Evolutionary conservation across 257 asterid genomes (phyloP).

Genomic region (Capsicum baccatum): DNA sequence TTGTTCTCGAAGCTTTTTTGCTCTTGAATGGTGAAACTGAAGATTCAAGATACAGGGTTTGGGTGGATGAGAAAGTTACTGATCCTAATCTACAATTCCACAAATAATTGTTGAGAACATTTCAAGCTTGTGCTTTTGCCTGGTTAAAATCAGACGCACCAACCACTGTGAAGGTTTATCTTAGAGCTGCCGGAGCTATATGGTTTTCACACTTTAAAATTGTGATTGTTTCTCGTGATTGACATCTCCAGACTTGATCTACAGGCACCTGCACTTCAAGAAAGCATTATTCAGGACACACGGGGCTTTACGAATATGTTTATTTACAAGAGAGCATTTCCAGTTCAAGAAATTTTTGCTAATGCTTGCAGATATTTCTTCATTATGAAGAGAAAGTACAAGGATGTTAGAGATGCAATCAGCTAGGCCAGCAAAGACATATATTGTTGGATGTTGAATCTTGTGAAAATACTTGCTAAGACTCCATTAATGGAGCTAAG

Average conservation of each 20-base stretch:
- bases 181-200: neutral
- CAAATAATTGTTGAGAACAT: neutral
- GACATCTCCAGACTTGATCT: neutral
- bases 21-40: slow-evolving; percentile 52
- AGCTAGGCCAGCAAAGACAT: neutral
- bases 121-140: slow-evolving; percentile 7
- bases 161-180: neutral
- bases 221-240: neutral
- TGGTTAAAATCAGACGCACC: neutral
- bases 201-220: neutral
- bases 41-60: neutral
- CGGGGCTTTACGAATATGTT: slow-evolving; percentile 1
- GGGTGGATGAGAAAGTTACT: slow-evolving; percentile 14
- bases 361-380: slow-evolving; percentile 14
- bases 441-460: neutral
- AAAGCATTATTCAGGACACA: neutral
- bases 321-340: neutral
- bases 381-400: neutral
- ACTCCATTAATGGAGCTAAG: too few relatives aligned
- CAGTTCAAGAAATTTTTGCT: neutral
- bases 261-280: neutral
- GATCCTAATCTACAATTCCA: neutral
- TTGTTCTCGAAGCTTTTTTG: slow-evolving; percentile 91
- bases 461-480: too few relatives aligned
- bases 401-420: slow-evolving; percentile 3